Percentiles rank a stretch among this genome's conserved stretches.
phyloP scores from a whole-genome alignment of 2,329 filamentous ascomycete genomes.

The Pseudocercospora cruenta region DNA sequence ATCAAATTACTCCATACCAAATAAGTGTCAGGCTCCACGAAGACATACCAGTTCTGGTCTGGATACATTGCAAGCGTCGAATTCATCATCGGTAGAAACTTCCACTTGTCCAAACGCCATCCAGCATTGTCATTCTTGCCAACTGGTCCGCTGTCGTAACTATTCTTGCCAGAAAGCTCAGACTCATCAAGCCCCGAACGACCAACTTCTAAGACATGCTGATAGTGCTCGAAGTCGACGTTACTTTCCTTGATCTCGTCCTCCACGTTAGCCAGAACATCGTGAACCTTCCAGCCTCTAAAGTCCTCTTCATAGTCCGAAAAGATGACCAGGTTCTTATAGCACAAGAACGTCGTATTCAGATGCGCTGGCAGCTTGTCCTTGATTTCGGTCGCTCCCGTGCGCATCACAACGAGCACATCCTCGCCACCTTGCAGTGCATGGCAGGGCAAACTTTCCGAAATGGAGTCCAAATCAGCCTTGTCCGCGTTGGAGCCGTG shows the following conservation, averaged over 20 bases:
- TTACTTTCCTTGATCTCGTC: slow-evolving; percentile 36
- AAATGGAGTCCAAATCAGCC: neutral
- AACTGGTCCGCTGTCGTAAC: slow-evolving; percentile 25
- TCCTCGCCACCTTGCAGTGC: slow-evolving; percentile 47
- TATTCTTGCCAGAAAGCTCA: slow-evolving; percentile 32
- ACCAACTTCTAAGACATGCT: slow-evolving; percentile 38
- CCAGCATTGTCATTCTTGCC: slow-evolving; percentile 38
- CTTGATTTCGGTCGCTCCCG: slow-evolving; percentile 60
- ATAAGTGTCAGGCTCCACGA: slow-evolving; percentile 64
- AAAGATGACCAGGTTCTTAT: slow-evolving; percentile 60
- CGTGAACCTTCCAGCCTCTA: slow-evolving; percentile 44
- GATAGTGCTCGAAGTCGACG: slow-evolving; percentile 43
- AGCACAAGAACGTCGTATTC: slow-evolving; percentile 58
- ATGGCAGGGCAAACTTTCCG: slow-evolving; percentile 25
- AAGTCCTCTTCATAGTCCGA: slow-evolving; percentile 61
- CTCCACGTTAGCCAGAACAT: slow-evolving; percentile 42
- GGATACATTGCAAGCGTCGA: slow-evolving; percentile 42
- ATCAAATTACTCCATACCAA: slow-evolving; percentile 58
- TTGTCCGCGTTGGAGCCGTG: slow-evolving; percentile 1
- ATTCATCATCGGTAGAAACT: slow-evolving; percentile 54
- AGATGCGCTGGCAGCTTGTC: slow-evolving; percentile 61
- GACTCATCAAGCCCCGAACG: slow-evolving; percentile 36
- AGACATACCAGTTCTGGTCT: slow-evolving; percentile 61
- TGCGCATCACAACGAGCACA: slow-evolving; percentile 61
- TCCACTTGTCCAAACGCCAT: slow-evolving; percentile 53